These are phyloP conservation scores for Sequoia sempervirens DNA, from an alignment of 75 land plant genomes.

Conservation along the genomic window DNA sequence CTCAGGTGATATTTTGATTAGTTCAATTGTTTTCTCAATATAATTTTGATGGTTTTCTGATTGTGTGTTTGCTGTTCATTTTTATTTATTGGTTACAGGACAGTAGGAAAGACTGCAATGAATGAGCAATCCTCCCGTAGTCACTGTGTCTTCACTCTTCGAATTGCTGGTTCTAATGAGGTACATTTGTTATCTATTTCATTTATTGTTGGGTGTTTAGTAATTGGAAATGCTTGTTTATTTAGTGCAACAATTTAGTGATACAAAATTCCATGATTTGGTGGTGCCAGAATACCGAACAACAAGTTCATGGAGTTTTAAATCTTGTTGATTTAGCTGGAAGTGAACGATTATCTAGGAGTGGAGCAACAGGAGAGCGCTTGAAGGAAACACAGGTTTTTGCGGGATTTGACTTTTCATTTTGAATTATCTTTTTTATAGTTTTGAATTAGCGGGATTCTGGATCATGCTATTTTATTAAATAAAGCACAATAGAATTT, in stretches of 20 bases:
- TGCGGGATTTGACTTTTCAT: neutral
- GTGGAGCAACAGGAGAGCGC: constrained; percentile 43
- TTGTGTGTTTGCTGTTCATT: neutral
- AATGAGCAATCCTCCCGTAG: constrained; percentile 38
- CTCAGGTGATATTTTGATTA: neutral
- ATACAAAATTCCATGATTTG: neutral
- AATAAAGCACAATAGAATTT: neutral
- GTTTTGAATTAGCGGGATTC: neutral
- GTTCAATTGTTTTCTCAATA: neutral
- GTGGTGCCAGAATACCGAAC: constrained; percentile 32
- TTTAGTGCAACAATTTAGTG: neutral
- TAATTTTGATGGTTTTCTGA: neutral
- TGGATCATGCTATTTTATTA: neutral
- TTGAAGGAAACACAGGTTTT: constrained; percentile 31
- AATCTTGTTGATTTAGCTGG: constrained; percentile 56
- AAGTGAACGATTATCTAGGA: constrained; percentile 47
- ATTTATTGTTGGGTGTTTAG: neutral
- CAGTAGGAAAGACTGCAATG: constrained; percentile 40
- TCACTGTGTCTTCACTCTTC: constrained; percentile 34
- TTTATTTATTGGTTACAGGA: constrained; percentile 13
- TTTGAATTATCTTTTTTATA: neutral
- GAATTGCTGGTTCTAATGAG: constrained; percentile 33
- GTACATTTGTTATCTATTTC: constrained; percentile 1
- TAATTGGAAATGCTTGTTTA: neutral
- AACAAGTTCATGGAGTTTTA: constrained; percentile 41